Evolutionary conservation across 192 early-diverging fungal species (phyloP).

Genomic region (Gigaspora rosea): DNA sequence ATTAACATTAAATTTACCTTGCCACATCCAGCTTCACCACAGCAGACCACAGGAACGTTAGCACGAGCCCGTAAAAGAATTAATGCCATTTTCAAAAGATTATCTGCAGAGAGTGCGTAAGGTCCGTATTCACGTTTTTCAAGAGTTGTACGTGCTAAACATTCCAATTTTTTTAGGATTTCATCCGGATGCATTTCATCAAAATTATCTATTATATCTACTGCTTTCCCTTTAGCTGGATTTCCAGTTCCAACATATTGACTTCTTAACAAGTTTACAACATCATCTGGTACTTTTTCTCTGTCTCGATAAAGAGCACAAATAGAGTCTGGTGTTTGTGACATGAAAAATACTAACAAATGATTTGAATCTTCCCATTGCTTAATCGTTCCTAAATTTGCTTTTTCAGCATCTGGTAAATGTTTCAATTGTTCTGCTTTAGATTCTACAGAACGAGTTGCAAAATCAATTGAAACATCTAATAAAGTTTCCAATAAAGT

Average conservation of each 20-base stretch:
- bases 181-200: neutral
- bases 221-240: too few relatives aligned
- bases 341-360: slow-evolving; percentile 34
- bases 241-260: neutral
- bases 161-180: slow-evolving; percentile 19
- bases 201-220: slow-evolving; percentile 10
- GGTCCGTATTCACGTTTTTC: neutral
- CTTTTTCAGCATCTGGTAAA: neutral
- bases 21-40: slow-evolving; percentile 32
- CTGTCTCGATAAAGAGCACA: slow-evolving; percentile 29
- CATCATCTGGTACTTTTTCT: slow-evolving; percentile 14
- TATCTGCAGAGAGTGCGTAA: slow-evolving; percentile 31
- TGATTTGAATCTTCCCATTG: slow-evolving; percentile 33
- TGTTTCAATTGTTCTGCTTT: neutral
- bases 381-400: neutral
- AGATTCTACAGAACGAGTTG: slow-evolving; percentile 16
- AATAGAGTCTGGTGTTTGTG: slow-evolving; percentile 28
- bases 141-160: slow-evolving; percentile 17
- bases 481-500: slow-evolving; percentile 28
- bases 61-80: slow-evolving; percentile 30
- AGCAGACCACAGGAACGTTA: slow-evolving; percentile 28
- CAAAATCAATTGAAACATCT: slow-evolving; percentile 30
- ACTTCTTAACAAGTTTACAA: slow-evolving; percentile 25
- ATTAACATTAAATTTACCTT: neutral
- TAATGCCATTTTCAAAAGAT: slow-evolving; percentile 31